These are phyloP conservation scores for Sicyos edulis DNA, from an alignment of 306 rosid species.

Conservation along the genomic window DNA sequence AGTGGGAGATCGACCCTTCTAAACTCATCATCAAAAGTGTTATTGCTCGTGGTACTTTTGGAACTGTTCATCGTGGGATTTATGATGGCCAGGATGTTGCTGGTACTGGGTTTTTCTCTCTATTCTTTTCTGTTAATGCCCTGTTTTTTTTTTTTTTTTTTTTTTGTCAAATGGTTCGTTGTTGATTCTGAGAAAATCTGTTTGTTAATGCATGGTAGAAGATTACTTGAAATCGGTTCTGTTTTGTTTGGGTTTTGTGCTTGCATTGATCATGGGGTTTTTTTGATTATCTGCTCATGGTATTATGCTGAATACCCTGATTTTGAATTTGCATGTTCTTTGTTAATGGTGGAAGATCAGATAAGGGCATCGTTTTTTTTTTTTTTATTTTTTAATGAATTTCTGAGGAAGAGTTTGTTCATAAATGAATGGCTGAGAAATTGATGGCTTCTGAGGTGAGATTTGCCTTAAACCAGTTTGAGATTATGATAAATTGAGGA, in stretches of 20 bases:
- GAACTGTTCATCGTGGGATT: constrained; percentile 95
- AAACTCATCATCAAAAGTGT: constrained; percentile 69
- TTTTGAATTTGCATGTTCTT: constrained; percentile 1
- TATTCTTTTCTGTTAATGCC: neutral
- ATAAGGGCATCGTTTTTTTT: neutral
- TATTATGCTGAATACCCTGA: neutral
- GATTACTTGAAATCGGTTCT: neutral
- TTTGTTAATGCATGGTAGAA: constrained; percentile 14
- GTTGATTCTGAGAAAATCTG: constrained; percentile 2
- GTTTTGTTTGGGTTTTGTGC: constrained; percentile 23
- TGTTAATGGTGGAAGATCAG: neutral
- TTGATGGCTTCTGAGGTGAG: neutral
- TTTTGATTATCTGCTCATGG: neutral
- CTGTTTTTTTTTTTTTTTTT: constrained; percentile 5
- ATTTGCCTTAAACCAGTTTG: constrained; percentile 10
- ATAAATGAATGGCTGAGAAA: constrained; percentile 8
- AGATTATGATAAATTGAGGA: neutral
- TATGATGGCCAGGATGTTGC: constrained; percentile 92
- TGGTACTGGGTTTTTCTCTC: constrained; percentile 31
- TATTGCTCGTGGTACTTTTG: constrained; percentile 96
- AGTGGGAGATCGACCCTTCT: constrained; percentile 98
- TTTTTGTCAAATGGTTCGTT: neutral
- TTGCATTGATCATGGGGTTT: constrained; percentile 15
- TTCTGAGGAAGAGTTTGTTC: neutral
- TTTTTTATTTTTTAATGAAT: neutral